Base-by-base conservation (phyloP, 2,329 filamentous ascomycete species). In the Ilyonectria sp. region DNA sequence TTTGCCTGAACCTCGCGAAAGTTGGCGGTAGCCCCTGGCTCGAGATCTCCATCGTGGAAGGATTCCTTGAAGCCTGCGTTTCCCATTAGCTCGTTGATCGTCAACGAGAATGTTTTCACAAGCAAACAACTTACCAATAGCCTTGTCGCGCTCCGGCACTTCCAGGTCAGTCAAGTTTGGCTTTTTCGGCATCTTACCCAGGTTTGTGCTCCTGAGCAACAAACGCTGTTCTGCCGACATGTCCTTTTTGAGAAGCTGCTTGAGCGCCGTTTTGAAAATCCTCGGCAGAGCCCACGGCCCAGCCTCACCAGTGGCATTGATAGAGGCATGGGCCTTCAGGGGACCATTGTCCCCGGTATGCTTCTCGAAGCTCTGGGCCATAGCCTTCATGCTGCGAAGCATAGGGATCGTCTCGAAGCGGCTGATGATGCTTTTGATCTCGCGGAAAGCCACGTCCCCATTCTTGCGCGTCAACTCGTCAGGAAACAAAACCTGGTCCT, bases 401-500 rank as follows among this genome's bases (percentile, higher is more conserved):
- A 76, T 7, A 3, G 61, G 19, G 1, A 67, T 66, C 2, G 43
- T 59, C 29, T 75, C 72, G 2, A 77, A 60, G n/a, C 67, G 65
- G 13, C 56, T 68, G 23, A 76, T 46, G 3, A 71, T 70, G 19
- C 77, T 78, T 9, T 49, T 65, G 0, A 76, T 71, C 54, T 74
- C 64, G 0, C 73, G 60, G 35, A 78, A 78, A 1, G 70, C 65
- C 3, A 68, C 66, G 2, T 29, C 72, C 7, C 69, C 46, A 17
- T 52, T 75, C 1, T 68, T 53, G 1, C 68, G 63, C 3, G 6
- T 49, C 0, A 68, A 23, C 29, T 78, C 76, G 5, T 77, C 71
- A 0, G 75, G 75, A 10, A 78, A 78, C 15, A 78, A 35, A 6
- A 78, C 53, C 2, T 47, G 60, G 9, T 78, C 76, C 46, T 78